A percentile compares a stretch with the other conserved stretches of the same genome.
These are phyloP conservation scores for Terfezia boudieri DNA, from an alignment of 495 filamentous ascomycete genomes.

Conservation along the genomic window DNA sequence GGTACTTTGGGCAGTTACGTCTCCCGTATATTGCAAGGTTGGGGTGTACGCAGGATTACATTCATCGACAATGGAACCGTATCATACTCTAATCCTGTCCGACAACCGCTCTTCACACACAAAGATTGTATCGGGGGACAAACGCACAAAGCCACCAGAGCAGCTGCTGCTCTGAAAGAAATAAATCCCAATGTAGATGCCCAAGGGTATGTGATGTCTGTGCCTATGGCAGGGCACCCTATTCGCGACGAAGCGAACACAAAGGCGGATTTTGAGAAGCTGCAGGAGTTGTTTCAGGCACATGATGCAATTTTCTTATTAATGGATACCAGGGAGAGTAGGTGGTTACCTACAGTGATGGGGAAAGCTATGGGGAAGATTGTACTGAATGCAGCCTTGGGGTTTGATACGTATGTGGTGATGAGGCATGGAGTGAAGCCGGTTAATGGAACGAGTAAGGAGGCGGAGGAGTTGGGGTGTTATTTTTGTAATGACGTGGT, in stretches of 20 bases:
- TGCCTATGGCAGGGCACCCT: slow-evolving; percentile 89
- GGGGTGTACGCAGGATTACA: slow-evolving; percentile 92
- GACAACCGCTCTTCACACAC: slow-evolving; percentile 80
- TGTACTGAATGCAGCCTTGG: slow-evolving; percentile 86
- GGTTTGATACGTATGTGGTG: slow-evolving; percentile 89
- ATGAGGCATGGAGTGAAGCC: slow-evolving; percentile 68
- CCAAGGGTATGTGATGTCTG: slow-evolving; percentile 51
- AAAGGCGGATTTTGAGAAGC: slow-evolving; percentile 47
- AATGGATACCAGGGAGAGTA: slow-evolving; percentile 86
- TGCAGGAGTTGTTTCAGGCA: slow-evolving; percentile 53
- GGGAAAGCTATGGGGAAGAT: slow-evolving; percentile 81
- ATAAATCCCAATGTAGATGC: slow-evolving; percentile 84
- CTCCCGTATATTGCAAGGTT: slow-evolving; percentile 71
- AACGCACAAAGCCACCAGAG: slow-evolving; percentile 57
- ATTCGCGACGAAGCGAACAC: slow-evolving; percentile 44
- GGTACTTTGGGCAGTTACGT: slow-evolving; percentile 91
- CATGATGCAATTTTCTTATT: slow-evolving; percentile 88
- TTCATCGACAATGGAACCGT: slow-evolving; percentile 89
- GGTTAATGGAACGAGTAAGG: slow-evolving; percentile 12
- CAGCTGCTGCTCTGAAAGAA: slow-evolving; percentile 56
- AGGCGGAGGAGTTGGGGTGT: slow-evolving; percentile 56
- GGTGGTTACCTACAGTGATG: slow-evolving; percentile 97
- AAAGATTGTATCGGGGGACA: slow-evolving; percentile 73
- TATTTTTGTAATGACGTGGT: slow-evolving; percentile 99
- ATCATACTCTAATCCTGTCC: slow-evolving; percentile 92